Conservation (phyloP, 495 filamentous ascomycete species). For the Penicillium goetzii region DNA sequence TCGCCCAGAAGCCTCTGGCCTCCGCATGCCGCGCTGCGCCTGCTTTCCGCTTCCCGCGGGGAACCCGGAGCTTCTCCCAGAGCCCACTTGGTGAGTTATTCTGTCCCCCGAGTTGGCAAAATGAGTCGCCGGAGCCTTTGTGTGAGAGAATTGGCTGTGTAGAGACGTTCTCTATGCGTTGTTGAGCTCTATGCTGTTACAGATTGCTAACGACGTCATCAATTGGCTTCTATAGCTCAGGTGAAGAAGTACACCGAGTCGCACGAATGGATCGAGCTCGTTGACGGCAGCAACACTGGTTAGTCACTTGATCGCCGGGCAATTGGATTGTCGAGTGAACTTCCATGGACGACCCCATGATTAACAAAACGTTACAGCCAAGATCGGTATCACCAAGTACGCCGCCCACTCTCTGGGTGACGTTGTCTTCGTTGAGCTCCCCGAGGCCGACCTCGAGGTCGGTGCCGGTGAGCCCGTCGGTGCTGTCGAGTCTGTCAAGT, state of each 20-base stretch:
- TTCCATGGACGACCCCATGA: constrained; percentile 1
- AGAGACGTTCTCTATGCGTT: background rate
- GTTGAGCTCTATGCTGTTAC: constrained; percentile 13
- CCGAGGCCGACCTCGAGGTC: constrained; percentile 64
- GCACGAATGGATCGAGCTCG: constrained; percentile 96
- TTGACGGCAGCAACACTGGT: constrained; percentile 65
- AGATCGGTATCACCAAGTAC: constrained; percentile 87
- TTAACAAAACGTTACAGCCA: constrained; percentile 50
- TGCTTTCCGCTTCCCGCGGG: constrained; percentile 56
- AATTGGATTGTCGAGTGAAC: background rate
- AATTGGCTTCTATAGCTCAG: constrained; percentile 38
- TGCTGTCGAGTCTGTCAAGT: constrained; percentile 97
- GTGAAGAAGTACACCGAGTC: constrained; percentile 94
- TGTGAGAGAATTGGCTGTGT: constrained; percentile 5
- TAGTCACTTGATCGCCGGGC: constrained; percentile 20
- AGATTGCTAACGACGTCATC: constrained; percentile 32
- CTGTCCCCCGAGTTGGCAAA: constrained; percentile 19
- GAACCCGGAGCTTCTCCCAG: constrained; percentile 54
- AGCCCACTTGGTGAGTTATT: constrained; percentile 48
- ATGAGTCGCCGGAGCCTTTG: constrained; percentile 2
- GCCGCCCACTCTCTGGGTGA: constrained; percentile 90
- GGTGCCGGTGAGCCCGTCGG: constrained; percentile 78
- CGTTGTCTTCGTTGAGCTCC: constrained; percentile 96
- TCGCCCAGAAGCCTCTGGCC: constrained; percentile 48
- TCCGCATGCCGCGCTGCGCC: constrained; percentile 43